These are phyloP conservation scores for Uronychia binucleata DNA, from an alignment of 73 alveolate species.

Conservation along the genomic window DNA sequence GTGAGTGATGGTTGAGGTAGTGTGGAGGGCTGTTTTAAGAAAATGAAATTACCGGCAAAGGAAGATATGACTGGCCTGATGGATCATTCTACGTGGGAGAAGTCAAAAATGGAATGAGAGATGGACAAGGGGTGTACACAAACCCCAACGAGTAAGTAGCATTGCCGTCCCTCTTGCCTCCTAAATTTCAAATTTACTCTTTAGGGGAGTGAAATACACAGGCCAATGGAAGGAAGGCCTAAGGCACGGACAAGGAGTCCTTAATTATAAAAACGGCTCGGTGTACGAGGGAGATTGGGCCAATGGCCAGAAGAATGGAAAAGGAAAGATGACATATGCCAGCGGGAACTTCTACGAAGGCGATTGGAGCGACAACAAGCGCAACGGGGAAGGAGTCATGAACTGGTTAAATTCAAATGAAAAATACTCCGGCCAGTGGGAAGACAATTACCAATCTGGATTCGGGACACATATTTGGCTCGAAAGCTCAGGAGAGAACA, in stretches of 20 bases:
- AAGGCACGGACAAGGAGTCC: constrained; percentile 90
- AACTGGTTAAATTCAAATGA: constrained; percentile 91
- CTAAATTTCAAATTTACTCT: too few species aligned
- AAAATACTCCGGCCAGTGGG: constrained; percentile 97
- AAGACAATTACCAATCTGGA: constrained; percentile 91
- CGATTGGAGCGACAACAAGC: constrained; percentile 85
- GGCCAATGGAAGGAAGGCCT: constrained; percentile 87
- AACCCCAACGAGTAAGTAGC: constrained; percentile 68
- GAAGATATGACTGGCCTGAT: constrained; percentile 81
- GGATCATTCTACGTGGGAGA: constrained; percentile 82
- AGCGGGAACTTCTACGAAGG: constrained; percentile 96
- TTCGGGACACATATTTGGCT: constrained; percentile 98
- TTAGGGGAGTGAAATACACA: constrained; percentile 82
- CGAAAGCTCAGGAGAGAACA: constrained; percentile 76
- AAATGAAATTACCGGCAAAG: constrained; percentile 87
- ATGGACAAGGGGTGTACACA: constrained; percentile 83
- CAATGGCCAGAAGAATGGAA: constrained; percentile 73
- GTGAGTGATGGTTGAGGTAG: too few species aligned
- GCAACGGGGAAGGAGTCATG: constrained; percentile 97
- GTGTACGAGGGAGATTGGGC: constrained; percentile 74
- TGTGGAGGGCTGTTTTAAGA: too few species aligned
- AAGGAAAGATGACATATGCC: constrained; percentile 93
- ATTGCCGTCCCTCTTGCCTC: too few species aligned
- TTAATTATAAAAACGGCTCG: constrained; percentile 78
- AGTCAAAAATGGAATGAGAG: constrained; percentile 85